Evolutionary conservation across 1,139 yeast species (phyloP).

Genomic region (Hyphopichia burtonii): DNA sequence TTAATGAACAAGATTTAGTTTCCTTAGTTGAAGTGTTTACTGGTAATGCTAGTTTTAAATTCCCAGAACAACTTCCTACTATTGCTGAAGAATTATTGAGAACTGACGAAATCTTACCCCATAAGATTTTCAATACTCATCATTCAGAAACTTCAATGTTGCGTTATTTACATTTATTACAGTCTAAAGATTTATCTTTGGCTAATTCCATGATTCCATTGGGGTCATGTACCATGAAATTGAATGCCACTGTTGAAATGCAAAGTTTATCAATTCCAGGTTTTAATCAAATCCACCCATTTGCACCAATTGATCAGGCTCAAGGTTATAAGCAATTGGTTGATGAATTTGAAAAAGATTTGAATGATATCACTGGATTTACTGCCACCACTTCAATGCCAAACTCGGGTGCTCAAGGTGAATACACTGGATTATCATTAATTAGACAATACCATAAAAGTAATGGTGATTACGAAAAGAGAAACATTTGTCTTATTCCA

Average conservation of each 20-base stretch:
- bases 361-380: constrained; percentile 94
- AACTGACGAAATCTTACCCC: constrained; percentile 61
- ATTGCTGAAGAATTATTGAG: constrained; percentile 59
- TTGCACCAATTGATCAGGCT: constrained; percentile 86
- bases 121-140: constrained; percentile 80
- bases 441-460: constrained; percentile 76
- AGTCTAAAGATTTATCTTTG: constrained; percentile 84
- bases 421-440: constrained; percentile 88
- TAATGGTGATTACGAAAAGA: constrained; percentile 61
- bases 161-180: constrained; percentile 83
- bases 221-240: constrained; percentile 97
- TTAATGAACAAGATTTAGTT: constrained; percentile 58
- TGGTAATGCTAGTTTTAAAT: constrained; percentile 20
- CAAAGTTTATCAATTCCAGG: constrained; percentile 93
- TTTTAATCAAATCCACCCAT: constrained; percentile 84
- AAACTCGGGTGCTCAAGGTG: constrained; percentile 98
- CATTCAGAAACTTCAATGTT: constrained; percentile 95
- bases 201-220: constrained; percentile 97
- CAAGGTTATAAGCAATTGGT: constrained; percentile 77
- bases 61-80: constrained; percentile 40
- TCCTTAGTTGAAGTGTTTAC: constrained; percentile 61
- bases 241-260: constrained; percentile 95
- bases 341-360: constrained; percentile 74
- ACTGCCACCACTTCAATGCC: constrained; percentile 92
- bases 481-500: constrained; percentile 91